phyloP scores from a whole-genome alignment of 2,329 filamentous ascomycete species.

The Emmonsiellopsis sp. region DNA sequence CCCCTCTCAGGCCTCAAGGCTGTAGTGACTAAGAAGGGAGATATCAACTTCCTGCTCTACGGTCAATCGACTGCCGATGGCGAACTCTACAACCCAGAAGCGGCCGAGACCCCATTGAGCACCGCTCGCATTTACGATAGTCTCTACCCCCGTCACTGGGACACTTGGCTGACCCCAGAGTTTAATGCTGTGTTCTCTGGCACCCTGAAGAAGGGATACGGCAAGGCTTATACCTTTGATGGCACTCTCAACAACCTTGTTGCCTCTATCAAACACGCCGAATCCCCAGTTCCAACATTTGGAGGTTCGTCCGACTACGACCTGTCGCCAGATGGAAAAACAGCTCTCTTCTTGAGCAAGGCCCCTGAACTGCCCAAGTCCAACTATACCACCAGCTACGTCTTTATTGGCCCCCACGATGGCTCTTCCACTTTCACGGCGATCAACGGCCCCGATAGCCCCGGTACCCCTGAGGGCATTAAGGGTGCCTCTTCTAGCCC shows the following conservation, averaged over 20 bases:
- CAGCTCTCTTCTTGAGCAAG: slow-evolving; percentile 36
- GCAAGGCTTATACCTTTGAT: slow-evolving; percentile 33
- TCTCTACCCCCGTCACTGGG: slow-evolving; percentile 77
- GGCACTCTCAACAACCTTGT: slow-evolving; percentile 46
- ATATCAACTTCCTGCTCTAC: slow-evolving; percentile 45
- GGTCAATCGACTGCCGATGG: slow-evolving; percentile 61
- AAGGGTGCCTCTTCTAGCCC: slow-evolving; percentile 54
- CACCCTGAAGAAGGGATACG: slow-evolving; percentile 38
- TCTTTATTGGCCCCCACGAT: slow-evolving; percentile 62
- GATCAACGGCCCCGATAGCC: slow-evolving; percentile 34
- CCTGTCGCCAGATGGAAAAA: slow-evolving; percentile 35
- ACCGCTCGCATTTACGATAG: slow-evolving; percentile 63
- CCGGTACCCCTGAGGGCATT: slow-evolving; percentile 41
- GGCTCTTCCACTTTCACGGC: slow-evolving; percentile 46
- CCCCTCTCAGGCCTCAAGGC: slow-evolving; percentile 32
- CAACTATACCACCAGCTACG: slow-evolving; percentile 69
- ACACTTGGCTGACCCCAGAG: slow-evolving; percentile 61
- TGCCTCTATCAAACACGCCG: slow-evolving; percentile 34
- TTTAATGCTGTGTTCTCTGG: slow-evolving; percentile 67
- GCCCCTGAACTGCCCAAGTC: slow-evolving; percentile 32
- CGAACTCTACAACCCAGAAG: slow-evolving; percentile 56
- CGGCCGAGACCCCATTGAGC: slow-evolving; percentile 51
- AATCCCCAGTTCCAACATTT: slow-evolving; percentile 50
- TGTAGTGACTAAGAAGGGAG: slow-evolving; percentile 27
- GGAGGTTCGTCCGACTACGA: slow-evolving; percentile 77